phyloP scores from a whole-genome alignment of 2,329 filamentous ascomycete genomes.

The Tolypocladium cylindrosporum region DNA sequence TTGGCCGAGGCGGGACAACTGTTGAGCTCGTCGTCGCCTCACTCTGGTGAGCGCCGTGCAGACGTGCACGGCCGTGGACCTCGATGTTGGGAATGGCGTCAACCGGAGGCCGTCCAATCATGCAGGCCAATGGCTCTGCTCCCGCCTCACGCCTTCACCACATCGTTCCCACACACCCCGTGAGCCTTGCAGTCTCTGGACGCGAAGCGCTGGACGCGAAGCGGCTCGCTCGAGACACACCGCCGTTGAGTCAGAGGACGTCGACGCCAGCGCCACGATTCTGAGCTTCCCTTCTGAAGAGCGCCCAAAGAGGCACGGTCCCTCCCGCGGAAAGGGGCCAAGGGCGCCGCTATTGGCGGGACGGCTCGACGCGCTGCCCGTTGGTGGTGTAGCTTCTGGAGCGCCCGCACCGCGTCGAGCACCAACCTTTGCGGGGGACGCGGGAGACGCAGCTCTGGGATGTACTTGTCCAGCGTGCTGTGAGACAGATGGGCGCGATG shows the following conservation, averaged over 20 bases:
- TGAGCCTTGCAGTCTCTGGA: neutral
- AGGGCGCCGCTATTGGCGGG: neutral
- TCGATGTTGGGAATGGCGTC: neutral
- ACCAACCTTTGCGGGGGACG: neutral
- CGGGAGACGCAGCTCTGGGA: neutral
- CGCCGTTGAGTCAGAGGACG: constrained; percentile 5
- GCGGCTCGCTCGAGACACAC: neutral
- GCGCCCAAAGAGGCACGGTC: neutral
- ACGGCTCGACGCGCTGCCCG: neutral
- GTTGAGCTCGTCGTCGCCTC: neutral
- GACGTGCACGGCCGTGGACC: neutral
- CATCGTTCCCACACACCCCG: neutral
- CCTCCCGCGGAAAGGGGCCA: constrained; percentile 1
- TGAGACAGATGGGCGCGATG: neutral
- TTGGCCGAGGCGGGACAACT: neutral
- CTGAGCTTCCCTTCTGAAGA: neutral
- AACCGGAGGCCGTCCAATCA: neutral
- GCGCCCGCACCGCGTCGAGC: neutral
- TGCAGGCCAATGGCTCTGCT: neutral
- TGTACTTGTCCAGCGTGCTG: neutral
- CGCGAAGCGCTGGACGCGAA: neutral
- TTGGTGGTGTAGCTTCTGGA: neutral
- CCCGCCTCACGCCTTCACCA: neutral
- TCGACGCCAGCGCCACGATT: neutral
- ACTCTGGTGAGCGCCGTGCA: neutral